Evolutionary conservation across 345 rosid species (phyloP).

Genomic region (Corymbia maculata): DNA sequence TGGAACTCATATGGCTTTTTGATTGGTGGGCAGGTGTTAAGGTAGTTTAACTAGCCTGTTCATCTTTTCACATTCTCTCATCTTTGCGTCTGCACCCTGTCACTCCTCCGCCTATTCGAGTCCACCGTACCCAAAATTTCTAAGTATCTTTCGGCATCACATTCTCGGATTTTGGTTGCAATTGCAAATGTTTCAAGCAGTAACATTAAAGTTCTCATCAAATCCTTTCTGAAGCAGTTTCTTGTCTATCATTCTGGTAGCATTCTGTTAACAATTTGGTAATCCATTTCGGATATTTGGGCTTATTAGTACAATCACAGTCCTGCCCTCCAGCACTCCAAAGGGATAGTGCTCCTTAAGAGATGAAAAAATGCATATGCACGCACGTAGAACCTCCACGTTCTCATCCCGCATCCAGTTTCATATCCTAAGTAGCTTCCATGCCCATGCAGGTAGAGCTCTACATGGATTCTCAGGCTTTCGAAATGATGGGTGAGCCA

Average conservation of each 20-base stretch:
- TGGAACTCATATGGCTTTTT: slow-evolving; percentile 79
- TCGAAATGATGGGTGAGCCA: slow-evolving; percentile 60
- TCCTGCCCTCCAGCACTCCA: background rate
- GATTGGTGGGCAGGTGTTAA: slow-evolving; percentile 97
- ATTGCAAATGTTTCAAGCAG: background rate
- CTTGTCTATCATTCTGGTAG: background rate
- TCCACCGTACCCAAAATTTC: background rate
- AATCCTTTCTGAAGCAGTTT: background rate
- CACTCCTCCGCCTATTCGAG: background rate
- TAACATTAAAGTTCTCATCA: background rate
- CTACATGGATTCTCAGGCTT: slow-evolving; percentile 54
- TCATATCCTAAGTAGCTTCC: background rate
- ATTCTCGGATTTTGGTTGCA: background rate
- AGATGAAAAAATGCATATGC: background rate
- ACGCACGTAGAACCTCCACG: background rate
- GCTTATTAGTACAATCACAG: background rate
- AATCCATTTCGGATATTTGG: background rate
- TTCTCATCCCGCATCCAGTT: background rate
- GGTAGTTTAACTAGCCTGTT: slow-evolving; percentile 19
- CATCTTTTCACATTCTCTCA: background rate
- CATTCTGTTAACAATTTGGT: background rate
- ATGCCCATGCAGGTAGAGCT: slow-evolving; percentile 47
- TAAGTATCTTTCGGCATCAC: background rate
- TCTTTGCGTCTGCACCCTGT: background rate
- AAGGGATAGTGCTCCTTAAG: background rate